Conservation (phyloP, 1,284 basidiomycete species). For the Rhodotorula sp. region DNA sequence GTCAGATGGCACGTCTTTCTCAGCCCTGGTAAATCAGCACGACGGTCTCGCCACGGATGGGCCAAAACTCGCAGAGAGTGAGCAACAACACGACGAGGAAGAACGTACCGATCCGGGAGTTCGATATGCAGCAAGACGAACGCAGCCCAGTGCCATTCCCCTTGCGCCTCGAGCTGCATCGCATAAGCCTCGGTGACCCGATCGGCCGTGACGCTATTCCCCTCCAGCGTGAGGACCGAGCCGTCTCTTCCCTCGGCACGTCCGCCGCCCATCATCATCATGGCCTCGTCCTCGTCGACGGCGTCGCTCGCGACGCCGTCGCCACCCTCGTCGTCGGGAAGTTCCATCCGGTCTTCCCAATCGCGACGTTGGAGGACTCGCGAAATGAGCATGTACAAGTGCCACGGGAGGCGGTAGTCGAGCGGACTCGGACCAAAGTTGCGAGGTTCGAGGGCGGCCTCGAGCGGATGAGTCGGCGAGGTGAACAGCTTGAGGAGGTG, state of each 20-base stretch:
- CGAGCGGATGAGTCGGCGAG: slow-evolving; percentile 56
- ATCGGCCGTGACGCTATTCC: slow-evolving; percentile 80
- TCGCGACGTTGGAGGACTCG: slow-evolving; percentile 77
- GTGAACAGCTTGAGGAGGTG: slow-evolving; percentile 75
- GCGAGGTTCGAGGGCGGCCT: slow-evolving; percentile 59
- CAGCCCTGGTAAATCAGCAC: no score
- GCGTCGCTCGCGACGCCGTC: slow-evolving; percentile 52
- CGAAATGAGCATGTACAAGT: slow-evolving; percentile 83
- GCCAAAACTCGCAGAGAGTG: background rate
- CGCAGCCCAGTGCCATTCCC: slow-evolving; percentile 77
- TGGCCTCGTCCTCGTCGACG: slow-evolving; percentile 5
- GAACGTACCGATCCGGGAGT: slow-evolving; percentile 66
- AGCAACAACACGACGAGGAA: background rate
- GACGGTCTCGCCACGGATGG: no score
- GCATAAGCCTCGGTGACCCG: slow-evolving; percentile 79
- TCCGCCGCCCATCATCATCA: background rate
- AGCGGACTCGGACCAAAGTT: slow-evolving; percentile 72
- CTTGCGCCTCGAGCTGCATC: slow-evolving; percentile 75
- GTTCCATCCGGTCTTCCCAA: slow-evolving; percentile 68
- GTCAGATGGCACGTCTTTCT: no score
- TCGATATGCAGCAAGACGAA: slow-evolving; percentile 90
- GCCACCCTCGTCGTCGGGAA: slow-evolving; percentile 39
- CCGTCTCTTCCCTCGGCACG: background rate
- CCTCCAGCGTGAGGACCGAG: slow-evolving; percentile 48
- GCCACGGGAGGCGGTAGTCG: slow-evolving; percentile 87